A percentile compares a stretch with the other conserved stretches of the same genome.
These are phyloP conservation scores for Parascedosporium putredinis DNA, from an alignment of 2,329 filamentous ascomycete species.

Conservation along the genomic window DNA sequence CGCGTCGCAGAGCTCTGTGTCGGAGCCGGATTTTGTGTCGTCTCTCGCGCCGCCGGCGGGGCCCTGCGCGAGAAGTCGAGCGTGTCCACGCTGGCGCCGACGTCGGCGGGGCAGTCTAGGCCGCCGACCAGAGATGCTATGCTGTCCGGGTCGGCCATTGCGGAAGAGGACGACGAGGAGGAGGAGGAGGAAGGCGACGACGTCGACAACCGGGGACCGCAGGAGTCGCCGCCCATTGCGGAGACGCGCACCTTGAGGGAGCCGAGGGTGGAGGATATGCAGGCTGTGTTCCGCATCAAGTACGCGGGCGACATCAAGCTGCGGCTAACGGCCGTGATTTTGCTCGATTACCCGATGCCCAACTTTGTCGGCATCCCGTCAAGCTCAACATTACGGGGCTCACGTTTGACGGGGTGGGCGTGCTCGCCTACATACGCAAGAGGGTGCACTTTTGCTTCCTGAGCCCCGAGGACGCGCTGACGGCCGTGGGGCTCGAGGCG, in stretches of 20 bases:
- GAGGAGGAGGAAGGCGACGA: slow-evolving; percentile 13
- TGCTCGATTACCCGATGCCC: slow-evolving; percentile 96
- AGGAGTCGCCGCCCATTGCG: slow-evolving; percentile 11
- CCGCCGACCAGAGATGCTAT: slow-evolving; percentile 46
- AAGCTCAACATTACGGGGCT: slow-evolving; percentile 92
- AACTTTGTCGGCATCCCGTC: slow-evolving; percentile 94
- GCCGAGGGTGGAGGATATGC: slow-evolving; percentile 73
- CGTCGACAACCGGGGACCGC: too few species aligned
- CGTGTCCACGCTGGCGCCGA: slow-evolving; percentile 49
- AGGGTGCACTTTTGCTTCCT: slow-evolving; percentile 90
- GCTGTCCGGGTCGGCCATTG: slow-evolving; percentile 25
- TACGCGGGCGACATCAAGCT: slow-evolving; percentile 83
- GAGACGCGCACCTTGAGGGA: slow-evolving; percentile 38
- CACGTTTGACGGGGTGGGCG: slow-evolving; percentile 89
- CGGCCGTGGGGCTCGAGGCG: slow-evolving; percentile 48
- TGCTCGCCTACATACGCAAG: slow-evolving; percentile 82
- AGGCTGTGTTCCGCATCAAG: slow-evolving; percentile 82
- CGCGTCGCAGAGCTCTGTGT: slow-evolving; percentile 35
- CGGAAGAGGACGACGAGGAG: slow-evolving; percentile 25
- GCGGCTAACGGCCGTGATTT: slow-evolving; percentile 84
- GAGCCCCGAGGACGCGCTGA: slow-evolving; percentile 79
- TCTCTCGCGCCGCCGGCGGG: slow-evolving; percentile 28
- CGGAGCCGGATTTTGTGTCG: slow-evolving; percentile 29
- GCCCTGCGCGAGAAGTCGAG: slow-evolving; percentile 47
- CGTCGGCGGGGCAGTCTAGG: slow-evolving; percentile 38